These are phyloP conservation scores for Rhodofomes roseus DNA, from an alignment of 1,284 basidiomycete species.

Conservation along the genomic window DNA sequence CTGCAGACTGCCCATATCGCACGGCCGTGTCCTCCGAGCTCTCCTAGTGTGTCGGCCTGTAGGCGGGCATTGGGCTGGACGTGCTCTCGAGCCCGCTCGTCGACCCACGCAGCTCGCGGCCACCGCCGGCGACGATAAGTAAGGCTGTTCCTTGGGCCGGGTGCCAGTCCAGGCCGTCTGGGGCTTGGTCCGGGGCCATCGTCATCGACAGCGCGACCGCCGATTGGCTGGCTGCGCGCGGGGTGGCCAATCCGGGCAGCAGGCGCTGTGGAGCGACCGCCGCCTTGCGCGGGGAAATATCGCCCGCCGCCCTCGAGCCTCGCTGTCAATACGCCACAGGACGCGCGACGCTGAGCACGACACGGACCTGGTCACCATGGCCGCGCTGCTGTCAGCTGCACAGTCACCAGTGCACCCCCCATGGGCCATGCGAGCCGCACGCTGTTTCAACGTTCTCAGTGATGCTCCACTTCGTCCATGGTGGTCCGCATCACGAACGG, in stretches of 20 bases:
- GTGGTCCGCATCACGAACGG: background rate
- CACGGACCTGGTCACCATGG: background rate
- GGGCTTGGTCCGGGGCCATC: no score
- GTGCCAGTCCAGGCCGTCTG: background rate
- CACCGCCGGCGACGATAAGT: background rate
- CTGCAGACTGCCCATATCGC: background rate
- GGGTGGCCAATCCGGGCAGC: background rate
- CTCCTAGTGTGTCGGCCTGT: background rate
- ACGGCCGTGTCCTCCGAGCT: background rate
- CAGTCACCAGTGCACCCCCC: background rate
- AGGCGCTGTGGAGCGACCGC: background rate
- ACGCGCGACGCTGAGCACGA: no score
- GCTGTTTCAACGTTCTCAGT: background rate
- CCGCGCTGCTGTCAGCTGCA: background rate
- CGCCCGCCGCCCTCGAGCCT: no score
- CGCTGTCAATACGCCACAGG: no score
- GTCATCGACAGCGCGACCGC: background rate
- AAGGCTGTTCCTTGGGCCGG: background rate
- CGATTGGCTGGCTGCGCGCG: background rate
- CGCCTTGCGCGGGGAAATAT: no score
- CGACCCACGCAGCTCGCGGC: background rate
- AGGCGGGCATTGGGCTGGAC: background rate
- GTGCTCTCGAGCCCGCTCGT: background rate
- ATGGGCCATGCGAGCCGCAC: background rate
- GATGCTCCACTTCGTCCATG: background rate